Base-by-base conservation (phyloP, 345 rosid genomes). In the Erodium maritimum region DNA sequence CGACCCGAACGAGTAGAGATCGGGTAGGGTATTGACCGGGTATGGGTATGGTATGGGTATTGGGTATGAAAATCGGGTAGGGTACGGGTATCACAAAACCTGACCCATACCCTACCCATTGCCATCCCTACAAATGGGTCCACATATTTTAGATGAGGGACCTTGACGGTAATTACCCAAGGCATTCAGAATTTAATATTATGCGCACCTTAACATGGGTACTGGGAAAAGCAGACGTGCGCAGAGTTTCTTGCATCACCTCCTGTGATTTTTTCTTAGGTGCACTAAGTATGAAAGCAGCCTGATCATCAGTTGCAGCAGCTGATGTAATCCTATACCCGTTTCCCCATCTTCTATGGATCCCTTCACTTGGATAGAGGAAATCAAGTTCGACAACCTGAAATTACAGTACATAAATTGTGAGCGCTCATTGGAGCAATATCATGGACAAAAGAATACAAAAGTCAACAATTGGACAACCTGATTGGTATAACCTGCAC, bases 331-430 rank as follows among this genome's bases (percentile, higher is more conserved):
- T 90, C 4, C 99, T 88, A 64, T 75, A 94, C 50, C 97, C 97
- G 23, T 48, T 25, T 55, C 82, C 96, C 97, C 99, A 94, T 19
- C 97, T 75, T 34, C 84, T 73, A 59, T 94, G 99, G 61, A 94
- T 85, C 46, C 99, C 97, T 68, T 94, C 99, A 0, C 99, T 94
- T 11, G 99, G 99, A 61, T 94, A 94, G 34, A 85, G 87, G 73
- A 94, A 90, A 75, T 94, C 99, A 18, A 94, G 91, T 74, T 94
- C 99, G 52, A 87, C 95, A 0, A 93, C 97, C 99, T 94, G 75
- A 50, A 69, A 63, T 60, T 17, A 37, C 17, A 0, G 29, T 42
- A 37, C 52, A 20, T 21, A 54, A 54, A 52, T 17, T 42, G 52
- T 61, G 21, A 50, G 55, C 54, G n/a, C 22, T 18, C 11, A 1